Conservation (phyloP, 2,329 filamentous ascomycete species). For the Endothia cerciana region DNA sequence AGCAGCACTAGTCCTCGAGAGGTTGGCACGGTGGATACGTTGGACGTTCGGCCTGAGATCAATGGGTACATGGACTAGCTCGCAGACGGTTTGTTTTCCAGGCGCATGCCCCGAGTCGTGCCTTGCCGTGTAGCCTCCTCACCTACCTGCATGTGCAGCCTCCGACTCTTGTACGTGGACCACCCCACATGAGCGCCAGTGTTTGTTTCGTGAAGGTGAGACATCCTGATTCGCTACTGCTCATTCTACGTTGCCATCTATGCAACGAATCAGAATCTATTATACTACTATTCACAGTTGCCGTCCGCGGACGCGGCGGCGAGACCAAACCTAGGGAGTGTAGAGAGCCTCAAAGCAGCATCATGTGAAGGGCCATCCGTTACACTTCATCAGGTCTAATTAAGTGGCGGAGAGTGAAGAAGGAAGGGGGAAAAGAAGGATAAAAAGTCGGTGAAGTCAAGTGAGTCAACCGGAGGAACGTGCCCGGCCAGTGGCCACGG, state of each 20-base stretch:
- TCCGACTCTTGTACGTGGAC: slow-evolving; percentile 4
- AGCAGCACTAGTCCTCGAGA: slow-evolving; percentile 11
- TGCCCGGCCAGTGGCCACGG: background rate
- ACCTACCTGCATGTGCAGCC: slow-evolving; percentile 4
- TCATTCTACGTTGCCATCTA: background rate
- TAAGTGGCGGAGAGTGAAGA: background rate
- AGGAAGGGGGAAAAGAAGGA: background rate
- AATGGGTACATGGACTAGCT: background rate
- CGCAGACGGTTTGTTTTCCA: no score
- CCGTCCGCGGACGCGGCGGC: background rate
- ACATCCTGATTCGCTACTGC: background rate
- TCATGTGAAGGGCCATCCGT: background rate
- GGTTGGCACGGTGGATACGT: background rate
- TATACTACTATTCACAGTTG: background rate
- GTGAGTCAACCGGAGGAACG: background rate
- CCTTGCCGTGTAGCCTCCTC: slow-evolving; percentile 14
- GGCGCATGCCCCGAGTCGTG: no score
- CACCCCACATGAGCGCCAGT: background rate
- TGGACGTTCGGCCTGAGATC: background rate
- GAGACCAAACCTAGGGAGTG: no score
- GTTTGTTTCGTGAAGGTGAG: background rate
- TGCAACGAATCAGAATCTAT: background rate
- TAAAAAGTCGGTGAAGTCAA: background rate
- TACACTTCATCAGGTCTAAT: background rate
- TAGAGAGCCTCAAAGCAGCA: background rate